Evolutionary conservation across 768 basidiomycete genomes (phyloP), one percentile per base, ranked within the genome.

Genomic region (Stropharia rugosoannulata): DNA sequence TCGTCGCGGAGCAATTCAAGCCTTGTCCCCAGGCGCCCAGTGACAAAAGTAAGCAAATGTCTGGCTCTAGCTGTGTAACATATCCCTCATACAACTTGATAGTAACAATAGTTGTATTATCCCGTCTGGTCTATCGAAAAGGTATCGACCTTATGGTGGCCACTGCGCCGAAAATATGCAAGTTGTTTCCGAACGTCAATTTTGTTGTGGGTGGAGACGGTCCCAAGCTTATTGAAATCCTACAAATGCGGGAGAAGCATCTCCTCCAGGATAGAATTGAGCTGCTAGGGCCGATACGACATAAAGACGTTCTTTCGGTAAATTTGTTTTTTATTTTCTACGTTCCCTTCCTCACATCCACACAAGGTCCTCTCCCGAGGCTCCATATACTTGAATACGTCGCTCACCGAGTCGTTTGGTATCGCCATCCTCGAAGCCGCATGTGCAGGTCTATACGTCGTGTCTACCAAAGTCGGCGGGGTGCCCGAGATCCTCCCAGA

Each of bases 381-480:
- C 1, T 80, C 91, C 11, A 95, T 99, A 57, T 99, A 89, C 72
- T 78, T 99, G 76, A 97, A 95, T 65, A 95, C 97, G 0, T 95
- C 94, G 0, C 80, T 98, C 22, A 98, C 96, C 1, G 97, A 98
- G 68, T 84, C 97, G 0, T 99, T 98, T 62, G 96, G 97, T 0
- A 98, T 96, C 60, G 92, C 90, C n/a, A 95, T 96, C 60, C 81
- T 99, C 41, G 97, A 99, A 74, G 97, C 96, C 0, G 97, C 97
- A 0, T 95, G 92, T 60, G 86, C 93, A 0, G 96, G 97, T 1
- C 78, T 98, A 13, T 96, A 96, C 66, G 89, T 98, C 48, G 96
- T 98, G 47, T 88, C 88, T 40, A 98, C 97, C 0, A 84, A 86
- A 42, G 96, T 98, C 0, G 97, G 97, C 0, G 97, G 97, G 0